A percentile compares a stretch with the other conserved stretches of the same genome.
These are phyloP conservation scores for Tagetes erecta DNA, from an alignment of 129 eudicot genomes.

Conservation along the genomic window DNA sequence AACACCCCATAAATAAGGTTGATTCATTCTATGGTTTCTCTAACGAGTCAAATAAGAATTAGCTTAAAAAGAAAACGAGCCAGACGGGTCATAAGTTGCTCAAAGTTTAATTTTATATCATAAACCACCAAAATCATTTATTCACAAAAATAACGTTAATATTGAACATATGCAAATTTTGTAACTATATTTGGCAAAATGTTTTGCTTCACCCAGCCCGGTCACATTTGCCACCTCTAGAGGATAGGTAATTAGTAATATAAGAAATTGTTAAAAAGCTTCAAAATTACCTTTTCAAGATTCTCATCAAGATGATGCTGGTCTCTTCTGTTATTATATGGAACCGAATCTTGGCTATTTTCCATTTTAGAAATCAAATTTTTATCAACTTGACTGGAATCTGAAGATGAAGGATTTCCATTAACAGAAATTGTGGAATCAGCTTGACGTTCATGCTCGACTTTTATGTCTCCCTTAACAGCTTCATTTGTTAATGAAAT, in stretches of 20 bases:
- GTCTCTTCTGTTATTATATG: constrained; percentile 21
- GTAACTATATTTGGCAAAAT: not conserved
- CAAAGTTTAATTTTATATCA: not conserved
- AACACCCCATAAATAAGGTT: too few relatives aligned
- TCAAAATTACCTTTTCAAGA: constrained; percentile 44
- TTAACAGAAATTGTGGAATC: constrained; percentile 38
- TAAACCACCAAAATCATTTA: not conserved
- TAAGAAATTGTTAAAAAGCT: constrained; percentile 3
- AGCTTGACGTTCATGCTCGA: constrained; percentile 18
- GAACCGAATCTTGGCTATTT: constrained; percentile 32
- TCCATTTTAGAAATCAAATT: constrained; percentile 28
- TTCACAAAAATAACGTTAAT: not conserved
- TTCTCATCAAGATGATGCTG: constrained; percentile 39
- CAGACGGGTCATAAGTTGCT: not conserved
- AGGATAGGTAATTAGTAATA: not conserved
- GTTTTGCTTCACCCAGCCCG: constrained; percentile 5
- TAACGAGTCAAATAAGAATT: too few relatives aligned
- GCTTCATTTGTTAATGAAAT: constrained; percentile 38
- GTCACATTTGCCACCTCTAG: not conserved
- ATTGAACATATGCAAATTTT: not conserved
- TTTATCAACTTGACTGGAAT: constrained; percentile 36
- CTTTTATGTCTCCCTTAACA: constrained; percentile 31
- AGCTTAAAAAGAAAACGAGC: not conserved
- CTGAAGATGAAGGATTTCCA: constrained; percentile 40
- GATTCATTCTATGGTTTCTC: too few relatives aligned